phyloP scores from a whole-genome alignment of 129 eudicot genomes.

The Flaveria bidentis region DNA sequence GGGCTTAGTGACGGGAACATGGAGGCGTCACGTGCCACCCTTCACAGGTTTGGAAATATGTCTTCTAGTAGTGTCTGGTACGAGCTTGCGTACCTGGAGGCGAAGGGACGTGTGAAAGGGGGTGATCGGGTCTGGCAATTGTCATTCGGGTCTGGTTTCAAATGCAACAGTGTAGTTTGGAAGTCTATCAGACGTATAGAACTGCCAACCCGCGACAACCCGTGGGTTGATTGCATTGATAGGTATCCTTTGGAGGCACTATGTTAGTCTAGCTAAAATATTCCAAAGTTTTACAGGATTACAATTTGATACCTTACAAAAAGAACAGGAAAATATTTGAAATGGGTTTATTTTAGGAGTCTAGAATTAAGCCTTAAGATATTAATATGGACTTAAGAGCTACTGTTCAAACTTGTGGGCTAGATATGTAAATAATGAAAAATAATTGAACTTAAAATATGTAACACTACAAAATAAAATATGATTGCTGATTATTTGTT shows the following conservation, averaged over 20 bases:
- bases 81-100: constrained; percentile 78
- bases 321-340: neutral
- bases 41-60: constrained; percentile 82
- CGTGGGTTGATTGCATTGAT: constrained; percentile 64
- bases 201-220: constrained; percentile 46
- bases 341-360: neutral
- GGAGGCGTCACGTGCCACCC: constrained; percentile 68
- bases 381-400: neutral
- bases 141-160: constrained; percentile 80
- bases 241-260: constrained; percentile 42
- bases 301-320: constrained; percentile 11
- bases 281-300: neutral
- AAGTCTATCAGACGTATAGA: constrained; percentile 47
- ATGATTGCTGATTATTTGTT: neutral
- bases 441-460: neutral
- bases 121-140: constrained; percentile 91
- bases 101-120: constrained; percentile 55
- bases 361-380: neutral
- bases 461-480: neutral
- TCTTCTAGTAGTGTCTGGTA: constrained; percentile 97
- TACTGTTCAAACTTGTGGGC: neutral
- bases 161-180: constrained; percentile 92
- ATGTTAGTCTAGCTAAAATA: constrained; percentile 15
- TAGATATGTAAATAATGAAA: neutral
- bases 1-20: constrained; percentile 69